Evolutionary conservation across 2,329 filamentous ascomycete genomes (phyloP), one percentile per base, ranked within the genome.

Genomic region (Claviceps paspali): DNA sequence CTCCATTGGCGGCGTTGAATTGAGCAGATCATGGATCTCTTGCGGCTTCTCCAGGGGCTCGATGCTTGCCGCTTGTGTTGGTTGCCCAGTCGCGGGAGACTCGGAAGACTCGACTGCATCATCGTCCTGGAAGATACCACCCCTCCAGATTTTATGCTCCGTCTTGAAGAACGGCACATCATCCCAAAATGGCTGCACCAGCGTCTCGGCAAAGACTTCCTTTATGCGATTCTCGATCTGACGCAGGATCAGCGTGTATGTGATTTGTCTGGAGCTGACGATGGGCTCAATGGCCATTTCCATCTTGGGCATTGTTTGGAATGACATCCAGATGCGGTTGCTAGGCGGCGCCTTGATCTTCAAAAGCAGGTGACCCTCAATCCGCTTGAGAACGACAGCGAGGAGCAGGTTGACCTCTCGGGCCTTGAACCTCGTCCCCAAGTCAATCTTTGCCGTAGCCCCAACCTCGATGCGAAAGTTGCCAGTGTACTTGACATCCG

Each of bases 191-290:
- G 91, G 91, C 39, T 80, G 66, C 2, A 98, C 91, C 15, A 96
- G 57, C 1, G 86, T 94, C 60, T 98, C 91, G 8, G 82, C 83
- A 42, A 98, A 70, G 7, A 95, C 86, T 57, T 95, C 87, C 51
- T 92, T 82, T 54, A 98, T 95, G 35, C 86, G 73, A 51, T 82
- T 93, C 58, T 98, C 91, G 41, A 98, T 96, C 43, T 92, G 84
- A 35, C 86, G 76, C 10, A 96, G 68, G 38, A 98, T 91, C 41
- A 94, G 73, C 2, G 80, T 83, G 56, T 94, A 96, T 0, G 91
- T 96, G 45, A 98, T 94, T 54, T 96, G 88, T 40, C 88, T 76
- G 11, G 86, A 82, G 61, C 87, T 94, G 35, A 98, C 86, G 47
- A 98, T 87, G 3, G 91, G 91, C 54, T 96, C 86, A 30, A 96